Percentiles rank a stretch among this genome's conserved stretches.
These are phyloP conservation scores for Cyphellophora europaea DNA, from an alignment of 2,329 filamentous ascomycete genomes.

Conservation along the genomic window DNA sequence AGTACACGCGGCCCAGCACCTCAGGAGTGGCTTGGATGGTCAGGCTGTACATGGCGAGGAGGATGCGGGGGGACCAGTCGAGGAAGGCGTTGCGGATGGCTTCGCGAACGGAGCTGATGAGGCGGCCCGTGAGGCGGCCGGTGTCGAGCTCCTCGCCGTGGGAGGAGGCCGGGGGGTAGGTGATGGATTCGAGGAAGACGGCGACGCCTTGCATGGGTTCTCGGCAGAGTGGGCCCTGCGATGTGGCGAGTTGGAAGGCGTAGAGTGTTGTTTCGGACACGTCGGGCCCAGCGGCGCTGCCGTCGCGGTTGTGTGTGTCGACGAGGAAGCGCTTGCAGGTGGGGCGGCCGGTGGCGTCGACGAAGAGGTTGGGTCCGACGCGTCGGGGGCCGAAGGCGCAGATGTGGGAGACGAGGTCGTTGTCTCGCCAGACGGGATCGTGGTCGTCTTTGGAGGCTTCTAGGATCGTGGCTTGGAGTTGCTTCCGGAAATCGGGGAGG, in stretches of 20 bases:
- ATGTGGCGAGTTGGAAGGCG: slow-evolving; percentile 85
- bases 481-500: slow-evolving; percentile 64
- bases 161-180: slow-evolving; percentile 42
- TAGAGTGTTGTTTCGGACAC: slow-evolving; percentile 86
- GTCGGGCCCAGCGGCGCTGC: slow-evolving; percentile 42
- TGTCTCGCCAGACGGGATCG: slow-evolving; percentile 50
- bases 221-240: slow-evolving; percentile 81
- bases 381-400: slow-evolving; percentile 82
- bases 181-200: slow-evolving; percentile 76
- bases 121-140: slow-evolving; percentile 79
- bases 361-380: slow-evolving; percentile 77
- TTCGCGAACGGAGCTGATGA: slow-evolving; percentile 80
- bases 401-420: slow-evolving; percentile 67
- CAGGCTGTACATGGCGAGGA: slow-evolving; percentile 95
- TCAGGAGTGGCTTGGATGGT: slow-evolving; percentile 91
- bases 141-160: slow-evolving; percentile 53
- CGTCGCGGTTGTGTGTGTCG: slow-evolving; percentile 23
- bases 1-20: slow-evolving; percentile 90
- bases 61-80: slow-evolving; percentile 90
- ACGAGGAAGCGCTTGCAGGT: slow-evolving; percentile 58
- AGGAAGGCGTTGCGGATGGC: slow-evolving; percentile 79
- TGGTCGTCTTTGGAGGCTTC: slow-evolving; percentile 12
- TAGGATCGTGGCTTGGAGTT: slow-evolving; percentile 48
- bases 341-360: slow-evolving; percentile 67
- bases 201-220: slow-evolving; percentile 91